Base-by-base conservation (phyloP, 495 filamentous ascomycete species). In the Penicillium paradoxum region DNA sequence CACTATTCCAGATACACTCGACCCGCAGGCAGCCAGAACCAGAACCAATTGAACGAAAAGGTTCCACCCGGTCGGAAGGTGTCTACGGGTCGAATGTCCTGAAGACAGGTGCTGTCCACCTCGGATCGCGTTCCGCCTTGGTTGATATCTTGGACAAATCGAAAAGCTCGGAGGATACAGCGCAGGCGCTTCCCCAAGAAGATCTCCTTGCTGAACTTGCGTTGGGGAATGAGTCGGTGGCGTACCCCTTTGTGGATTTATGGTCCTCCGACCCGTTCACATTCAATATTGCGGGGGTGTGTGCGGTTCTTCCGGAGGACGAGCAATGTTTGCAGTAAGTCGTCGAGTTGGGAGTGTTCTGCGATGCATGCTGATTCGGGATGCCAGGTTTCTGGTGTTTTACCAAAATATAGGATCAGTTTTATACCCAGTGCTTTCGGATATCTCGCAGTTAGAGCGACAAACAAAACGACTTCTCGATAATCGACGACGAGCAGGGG, bases 151-250 rank as follows among this genome's bases (percentile, higher is more conserved):
- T 77, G 54, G 64, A 74, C 38, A 71, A 70, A 45, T 67, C 74
- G 29, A 71, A 71, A 42, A 38, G 39, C 13, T 71, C 66, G 6
- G 66, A 64, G 49, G 72, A 70, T 18, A 63, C 59, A 43, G 73
- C 72, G 51, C 67, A 69, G 54, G 84, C 77, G 50, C 72, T 91
- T n/a, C 73, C 91, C 30, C 82, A 86, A 66, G 85, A 88, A 51
- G 87, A 87, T 62, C 83, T 95, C 64, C 78, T 90, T 29, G 86
- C 87, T 9, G 84, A 91, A 17, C 80, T 95, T 34, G 89, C 87
- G 15, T 73, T 95, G 43, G 88, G 90, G 55, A 90, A 90, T 57
- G 86, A 89, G 45, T 77, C 78, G 18, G 85, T 85, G 14, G 85
- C 87, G 34, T 95, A 91, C 63, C 89, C 89, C 7, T 85, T 95